phyloP scores from a whole-genome alignment of 202 grass and related monocot species.

The Bolboschoenoplectus hybrid region DNA sequence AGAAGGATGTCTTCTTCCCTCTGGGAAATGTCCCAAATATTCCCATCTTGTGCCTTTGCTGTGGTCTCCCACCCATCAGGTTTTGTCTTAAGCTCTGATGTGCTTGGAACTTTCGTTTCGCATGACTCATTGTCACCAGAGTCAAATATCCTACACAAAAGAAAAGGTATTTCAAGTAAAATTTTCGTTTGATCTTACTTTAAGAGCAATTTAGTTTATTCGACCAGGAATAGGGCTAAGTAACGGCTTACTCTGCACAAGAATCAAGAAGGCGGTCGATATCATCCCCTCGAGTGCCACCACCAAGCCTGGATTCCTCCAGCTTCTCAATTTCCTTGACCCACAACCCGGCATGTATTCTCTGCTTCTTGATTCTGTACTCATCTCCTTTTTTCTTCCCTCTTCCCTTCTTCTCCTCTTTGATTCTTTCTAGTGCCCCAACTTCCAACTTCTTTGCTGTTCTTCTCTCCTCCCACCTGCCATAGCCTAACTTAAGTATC shows the following conservation, averaged over 20 bases:
- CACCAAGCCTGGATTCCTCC: slow-evolving; percentile 80
- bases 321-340: slow-evolving; percentile 93
- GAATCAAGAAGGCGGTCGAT: slow-evolving; percentile 90
- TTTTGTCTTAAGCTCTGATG: slow-evolving; percentile 74
- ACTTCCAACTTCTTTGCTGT: slow-evolving; percentile 41
- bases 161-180: slow-evolving; percentile 15
- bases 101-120: slow-evolving; percentile 68
- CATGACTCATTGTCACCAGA: slow-evolving; percentile 60
- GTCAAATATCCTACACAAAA: slow-evolving; percentile 76
- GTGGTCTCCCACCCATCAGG: slow-evolving; percentile 94
- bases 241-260: slow-evolving; percentile 69
- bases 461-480: slow-evolving; percentile 50
- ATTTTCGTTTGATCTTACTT: background rate
- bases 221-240: background rate
- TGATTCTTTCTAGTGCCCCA: slow-evolving; percentile 29
- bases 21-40: slow-evolving; percentile 92
- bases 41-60: slow-evolving; percentile 69
- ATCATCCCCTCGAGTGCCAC: slow-evolving; percentile 57
- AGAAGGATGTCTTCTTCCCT: slow-evolving; percentile 93
- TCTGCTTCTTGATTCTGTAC: slow-evolving; percentile 89
- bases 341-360: slow-evolving; percentile 83
- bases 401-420: slow-evolving; percentile 36
- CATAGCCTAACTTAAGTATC: slow-evolving; percentile 9
- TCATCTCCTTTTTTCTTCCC: slow-evolving; percentile 62
- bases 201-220: background rate